Evolutionary conservation across 2,329 filamentous ascomycete species (phyloP), one percentile per base, ranked within the genome.

Genomic region (Ceratocystis cubensis): DNA sequence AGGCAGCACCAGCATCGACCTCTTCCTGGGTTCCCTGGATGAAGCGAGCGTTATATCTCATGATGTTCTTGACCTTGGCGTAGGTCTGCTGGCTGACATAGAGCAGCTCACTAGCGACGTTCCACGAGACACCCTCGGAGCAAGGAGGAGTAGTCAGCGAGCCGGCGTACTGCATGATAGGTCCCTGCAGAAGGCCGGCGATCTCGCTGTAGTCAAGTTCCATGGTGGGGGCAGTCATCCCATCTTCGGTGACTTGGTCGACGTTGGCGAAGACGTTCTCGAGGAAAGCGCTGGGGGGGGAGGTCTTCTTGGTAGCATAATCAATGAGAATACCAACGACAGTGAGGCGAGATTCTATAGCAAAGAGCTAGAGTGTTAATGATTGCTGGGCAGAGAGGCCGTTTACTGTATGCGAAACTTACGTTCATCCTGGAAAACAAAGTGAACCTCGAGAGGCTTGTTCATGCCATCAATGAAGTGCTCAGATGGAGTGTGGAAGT

Each of bases 141-240:
- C 84, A 86, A 3, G 84, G 84, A 22, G 84, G 84, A 0, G 83
- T 86, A 50, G 84, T 87, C 61, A 87, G 76, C 20, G 82, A 84
- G 22, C 84, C 84, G 13, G 74, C 73, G 75, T 86, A 87, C 30
- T 59, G 65, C 48, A 44, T 45, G 59, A 64, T 50, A 2, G 71
- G 71, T 28, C 75, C 73, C 1, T 73, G 64, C 61, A 82, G 71
- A 48, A 75, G 72, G 7, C 70, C 61, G 37, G 74, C 71, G 0
- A 82, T 71, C 61, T 74, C 74, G 41, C 71, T 70, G 74, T 82
- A 80, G 72, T 77, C 73, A 7, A 83, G 76, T 4, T 71, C 65
- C 8, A 70, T 70, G 3, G 77, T 78, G 63, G 71, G 68, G 7
- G 73, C 73, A 13, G 69, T 70, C 66, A 74, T 73, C 41, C 81